Evolutionary conservation across 768 basidiomycete species (phyloP).

Genomic region (Boletellus emodensis): DNA sequence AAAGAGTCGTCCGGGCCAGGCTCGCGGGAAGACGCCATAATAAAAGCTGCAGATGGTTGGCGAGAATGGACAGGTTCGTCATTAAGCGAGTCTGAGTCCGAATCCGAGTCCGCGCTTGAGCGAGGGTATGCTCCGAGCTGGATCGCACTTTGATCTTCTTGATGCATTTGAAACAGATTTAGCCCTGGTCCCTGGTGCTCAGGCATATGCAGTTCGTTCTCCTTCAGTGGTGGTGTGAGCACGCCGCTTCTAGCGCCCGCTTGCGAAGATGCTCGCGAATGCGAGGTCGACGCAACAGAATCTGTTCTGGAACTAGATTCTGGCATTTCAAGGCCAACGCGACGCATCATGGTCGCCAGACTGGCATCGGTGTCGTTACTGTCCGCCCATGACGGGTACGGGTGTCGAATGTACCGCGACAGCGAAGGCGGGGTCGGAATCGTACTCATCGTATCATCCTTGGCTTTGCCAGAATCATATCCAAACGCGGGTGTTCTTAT

Average conservation of each 20-base stretch:
- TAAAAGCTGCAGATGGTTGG: conserved; percentile 68
- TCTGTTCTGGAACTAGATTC: conserved; percentile 26
- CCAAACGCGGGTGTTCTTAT: conserved; percentile 28
- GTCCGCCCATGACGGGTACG: conserved; percentile 35
- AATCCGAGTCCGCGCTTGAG: conserved; percentile 38
- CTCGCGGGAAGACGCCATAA: conserved; percentile 50
- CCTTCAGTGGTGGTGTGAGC: conserved; percentile 1
- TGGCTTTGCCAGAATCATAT: conserved; percentile 16
- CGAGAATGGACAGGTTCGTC: conserved; percentile 51
- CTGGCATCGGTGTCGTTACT: conserved; percentile 53
- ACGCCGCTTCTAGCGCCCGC: not conserved
- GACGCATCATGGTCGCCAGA: conserved; percentile 67
- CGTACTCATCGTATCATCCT: conserved; percentile 64
- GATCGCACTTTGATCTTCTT: conserved; percentile 21
- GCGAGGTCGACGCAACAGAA: conserved; percentile 12
- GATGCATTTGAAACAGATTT: conserved; percentile 24
- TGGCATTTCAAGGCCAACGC: conserved; percentile 47
- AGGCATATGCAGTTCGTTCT: conserved; percentile 20
- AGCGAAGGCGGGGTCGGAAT: conserved; percentile 70
- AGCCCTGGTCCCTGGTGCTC: conserved; percentile 19
- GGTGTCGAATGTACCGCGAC: conserved; percentile 53
- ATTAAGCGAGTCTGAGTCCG: conserved; percentile 59
- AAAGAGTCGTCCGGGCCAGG: conserved; percentile 33
- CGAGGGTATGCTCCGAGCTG: conserved; percentile 5
- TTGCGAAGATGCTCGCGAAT: conserved; percentile 9